Evolutionary conservation across 108 stramenopile species (phyloP), one percentile per base, ranked within the genome.

Genomic region (Chaetoceros tenuissimus): DNA sequence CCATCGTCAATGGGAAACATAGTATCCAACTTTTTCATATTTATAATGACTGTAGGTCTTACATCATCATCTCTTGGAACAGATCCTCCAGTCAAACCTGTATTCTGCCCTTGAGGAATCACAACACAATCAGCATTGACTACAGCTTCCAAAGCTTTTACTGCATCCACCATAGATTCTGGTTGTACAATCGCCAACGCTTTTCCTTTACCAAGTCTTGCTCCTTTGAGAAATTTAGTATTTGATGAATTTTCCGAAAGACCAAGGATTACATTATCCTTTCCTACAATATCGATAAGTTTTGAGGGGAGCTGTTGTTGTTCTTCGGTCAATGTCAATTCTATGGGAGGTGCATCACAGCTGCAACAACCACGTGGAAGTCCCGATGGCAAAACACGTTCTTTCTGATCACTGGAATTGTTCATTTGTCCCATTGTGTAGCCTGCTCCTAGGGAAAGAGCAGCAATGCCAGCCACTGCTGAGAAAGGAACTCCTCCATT

Each of bases 31-130:
- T 76, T 50, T 62, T 77, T 82, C 72, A 85, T 75, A 22, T 69
- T 73, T 3, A 91, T 51, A 21, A 91, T 64, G 29, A 91, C 83
- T 8, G 77, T 67, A 1, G 85, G 85, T 8, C 89, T 80, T 27
- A 31, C 51, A 19, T 51, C 56, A 49, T 81, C 68, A 13, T 63
- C 48, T 28, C 84, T 59, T 3, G 89, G 89, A 7, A 84, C 82
- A 10, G 85, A 87, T 27, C 85, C 89, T 49, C 89, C 89, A 34
- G 89, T 91, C 60, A 91, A 65, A 1, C 89, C 89, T 10, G 89
- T 91, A 52, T 91, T 91, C 34, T 59, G 62, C 17, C 89, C 89
- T 66, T 83, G 82, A 17, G 76, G 73, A 29, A 60, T 21, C 40
- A 76, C 60, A 16, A 67, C 66, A 61, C 85, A 85, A 24, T 68